Evolutionary conservation across 2,329 filamentous ascomycete genomes (phyloP), one percentile per base, ranked within the genome.

Genomic region (Camillea tinctor): DNA sequence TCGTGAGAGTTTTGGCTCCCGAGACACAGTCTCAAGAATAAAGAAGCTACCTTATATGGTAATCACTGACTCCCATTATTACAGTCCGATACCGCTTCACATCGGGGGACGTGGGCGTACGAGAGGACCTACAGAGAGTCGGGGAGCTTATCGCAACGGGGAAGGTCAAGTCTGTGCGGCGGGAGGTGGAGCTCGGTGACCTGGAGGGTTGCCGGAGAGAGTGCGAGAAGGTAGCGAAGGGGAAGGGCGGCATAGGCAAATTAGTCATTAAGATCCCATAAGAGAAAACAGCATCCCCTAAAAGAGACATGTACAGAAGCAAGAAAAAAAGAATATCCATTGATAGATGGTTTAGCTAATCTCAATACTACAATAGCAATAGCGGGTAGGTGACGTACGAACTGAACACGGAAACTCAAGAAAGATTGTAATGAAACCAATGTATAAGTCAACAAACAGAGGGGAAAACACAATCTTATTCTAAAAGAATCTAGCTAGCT

Each of bases 81-180:
- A n/a, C n/a, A n/a, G n/a, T 82, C 50, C 71, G 74, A 63, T 76
- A 81, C 52, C 74, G 75, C 11, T 77, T 81, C 40, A 66, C 82
- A 26, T 83, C 81, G 3, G 80, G 79, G 0, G 69, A 81, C 20
- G 70, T 74, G 0, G 73, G 76, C 1, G 68, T 68, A 17, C 67
- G 76, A 2, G 76, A 77, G 64, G 79, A 81, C 40, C 58, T 82
- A 56, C 79, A 82, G 61, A 69, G 63, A 56, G 70, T 75, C 1
- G 76, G 75, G 0, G 76, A 76, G 56, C 67, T 77, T 22, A 65
- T 82, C 50, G 79, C 78, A 0, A 68, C 67, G 11, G 77, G 77
- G 0, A 79, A 79, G 63, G 67, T 83, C 30, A 80, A 69, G 65
- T 67, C 76, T 0, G 75, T 84, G 11, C 74, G 76, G 9, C 77